Conservation (phyloP, 2,329 filamentous ascomycete genomes). For the Neofusicoccum sp. region DNA sequence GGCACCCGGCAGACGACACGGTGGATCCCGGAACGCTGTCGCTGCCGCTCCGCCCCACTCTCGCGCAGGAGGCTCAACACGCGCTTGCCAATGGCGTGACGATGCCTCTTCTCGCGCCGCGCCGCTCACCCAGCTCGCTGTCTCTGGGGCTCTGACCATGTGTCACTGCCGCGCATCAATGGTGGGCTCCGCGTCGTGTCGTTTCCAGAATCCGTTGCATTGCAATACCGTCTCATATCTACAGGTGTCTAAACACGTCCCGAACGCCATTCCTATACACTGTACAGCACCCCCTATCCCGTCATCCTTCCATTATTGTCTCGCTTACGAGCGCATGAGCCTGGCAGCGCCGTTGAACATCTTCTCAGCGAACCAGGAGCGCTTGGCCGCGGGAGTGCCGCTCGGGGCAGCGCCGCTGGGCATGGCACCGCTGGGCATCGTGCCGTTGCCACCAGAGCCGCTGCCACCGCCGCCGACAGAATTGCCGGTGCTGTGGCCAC, state of each 20-base stretch:
- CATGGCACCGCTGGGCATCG: conserved; percentile 4
- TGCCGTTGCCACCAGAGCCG: background rate
- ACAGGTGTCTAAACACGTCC: conserved; percentile 7
- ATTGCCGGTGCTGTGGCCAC: conserved; percentile 21
- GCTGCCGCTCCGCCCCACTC: conserved; percentile 3
- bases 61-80: background rate
- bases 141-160: background rate
- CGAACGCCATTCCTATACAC: conserved; percentile 4
- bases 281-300: background rate
- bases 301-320: background rate
- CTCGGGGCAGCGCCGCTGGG: conserved; percentile 9
- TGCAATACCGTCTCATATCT: background rate
- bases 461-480: conserved; percentile 11
- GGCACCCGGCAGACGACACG: background rate
- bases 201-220: background rate
- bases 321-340: background rate
- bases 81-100: conserved; percentile 11
- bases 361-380: conserved; percentile 10
- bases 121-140: too few species aligned
- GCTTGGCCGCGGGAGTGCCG: conserved; percentile 1
- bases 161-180: background rate
- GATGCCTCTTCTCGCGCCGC: background rate
- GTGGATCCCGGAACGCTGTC: conserved; percentile 2
- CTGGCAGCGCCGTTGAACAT: conserved; percentile 14
- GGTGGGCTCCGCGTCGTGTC: background rate